Base-by-base conservation (phyloP, 169 alveolate genomes). In the Besnoitia besnoiti region DNA sequence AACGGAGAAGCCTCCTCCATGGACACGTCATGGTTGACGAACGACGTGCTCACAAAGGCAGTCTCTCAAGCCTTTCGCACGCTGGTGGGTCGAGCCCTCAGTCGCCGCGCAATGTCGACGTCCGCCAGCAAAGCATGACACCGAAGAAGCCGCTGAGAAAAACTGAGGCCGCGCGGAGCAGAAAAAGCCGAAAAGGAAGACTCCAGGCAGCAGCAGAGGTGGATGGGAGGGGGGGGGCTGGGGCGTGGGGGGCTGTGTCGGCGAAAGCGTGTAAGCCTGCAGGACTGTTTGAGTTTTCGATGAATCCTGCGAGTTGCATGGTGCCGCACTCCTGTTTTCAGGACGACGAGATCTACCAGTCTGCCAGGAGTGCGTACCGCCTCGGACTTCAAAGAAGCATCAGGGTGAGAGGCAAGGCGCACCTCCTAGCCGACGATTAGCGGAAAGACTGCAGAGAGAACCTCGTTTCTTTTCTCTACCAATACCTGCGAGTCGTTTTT, bases 61-160 rank as follows among this genome's bases (percentile, higher is more conserved):
- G 39, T 89, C n/a, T 24, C 67, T 39, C 93, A 80, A n/a, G 93
- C 93, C 47, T 89, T 89, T 33, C 84, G 93, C 40, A 21, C 79
- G 59, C 89, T 89, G 80, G 93, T 89, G 79, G 47, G 89, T 55
- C 67, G 59, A 10, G 59, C 59, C 59, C 16, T 49, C 59, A 16
- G 16, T 49, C 16, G 7, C 16, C 59, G 16, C 24, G 59, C 7
- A 16, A 7, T 49, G 7, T 49, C 7, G 59, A 16, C 59, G 59
- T 49, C 59, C 59, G 7, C 59, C 16, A 16, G 59, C 59, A 49
- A 7, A 49, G 59, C 7, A 7, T 16, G 59, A 49, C 59, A 16
- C 59, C 7, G 24, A 16, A 49, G 59, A 16, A 49, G 59, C 59
- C 24, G 7, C 16, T 49, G 59, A 49, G n/a, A n/a, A n/a, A n/a